These are phyloP conservation scores for Clarireedia paspali DNA, from an alignment of 2,329 filamentous ascomycete species.

Conservation along the genomic window DNA sequence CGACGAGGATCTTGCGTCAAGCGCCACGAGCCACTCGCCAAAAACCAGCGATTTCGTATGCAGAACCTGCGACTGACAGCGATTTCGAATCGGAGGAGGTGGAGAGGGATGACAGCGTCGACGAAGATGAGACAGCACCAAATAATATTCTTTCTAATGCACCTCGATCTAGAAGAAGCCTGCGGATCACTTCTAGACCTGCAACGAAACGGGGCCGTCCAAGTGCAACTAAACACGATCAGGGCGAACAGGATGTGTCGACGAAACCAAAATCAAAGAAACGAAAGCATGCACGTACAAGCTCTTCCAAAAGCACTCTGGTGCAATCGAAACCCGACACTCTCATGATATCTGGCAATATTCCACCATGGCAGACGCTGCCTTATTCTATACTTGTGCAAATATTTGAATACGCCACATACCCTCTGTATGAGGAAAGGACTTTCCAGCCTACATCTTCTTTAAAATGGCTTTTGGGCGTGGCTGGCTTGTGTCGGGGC, in stretches of 20 bases:
- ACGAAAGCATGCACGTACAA: constrained; percentile 10
- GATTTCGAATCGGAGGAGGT: constrained; percentile 4
- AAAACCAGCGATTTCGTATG: constrained; percentile 7
- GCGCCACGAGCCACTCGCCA: constrained; percentile 1
- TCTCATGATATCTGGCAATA: constrained; percentile 26
- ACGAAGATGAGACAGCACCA: neutral
- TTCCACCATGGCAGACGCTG: constrained; percentile 52
- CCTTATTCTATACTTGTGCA: constrained; percentile 62
- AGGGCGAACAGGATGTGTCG: constrained; percentile 7
- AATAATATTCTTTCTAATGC: neutral
- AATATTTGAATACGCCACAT: constrained; percentile 62
- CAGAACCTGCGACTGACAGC: constrained; percentile 6
- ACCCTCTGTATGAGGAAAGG: constrained; percentile 41
- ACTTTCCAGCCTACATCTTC: constrained; percentile 36
- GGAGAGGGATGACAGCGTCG: neutral
- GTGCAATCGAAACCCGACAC: neutral
- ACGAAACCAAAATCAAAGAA: constrained; percentile 15
- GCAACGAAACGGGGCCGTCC: neutral
- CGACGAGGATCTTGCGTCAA: neutral
- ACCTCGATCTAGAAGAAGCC: neutral
- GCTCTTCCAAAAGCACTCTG: constrained; percentile 4
- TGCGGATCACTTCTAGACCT: neutral
- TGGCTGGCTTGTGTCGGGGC: constrained; percentile 52
- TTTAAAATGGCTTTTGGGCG: constrained; percentile 56
- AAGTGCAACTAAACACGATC: neutral